Conservation (phyloP, 805 yeast genomes). For the Candida krabiensis region DNA sequence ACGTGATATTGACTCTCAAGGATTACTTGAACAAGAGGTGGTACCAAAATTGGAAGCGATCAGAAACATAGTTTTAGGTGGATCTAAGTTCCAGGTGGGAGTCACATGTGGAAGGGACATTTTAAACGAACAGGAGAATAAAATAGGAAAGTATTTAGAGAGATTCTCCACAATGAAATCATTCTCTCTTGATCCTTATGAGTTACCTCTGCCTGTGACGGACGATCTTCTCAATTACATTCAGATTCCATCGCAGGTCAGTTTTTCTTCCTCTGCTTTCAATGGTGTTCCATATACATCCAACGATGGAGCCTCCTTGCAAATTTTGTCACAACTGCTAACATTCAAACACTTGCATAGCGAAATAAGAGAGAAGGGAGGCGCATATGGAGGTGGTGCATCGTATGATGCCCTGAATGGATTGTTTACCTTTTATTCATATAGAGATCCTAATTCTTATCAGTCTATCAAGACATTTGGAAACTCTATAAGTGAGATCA, state of each 20-base stretch:
- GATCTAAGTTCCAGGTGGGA: slow-evolving; percentile 48
- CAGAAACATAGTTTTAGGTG: slow-evolving; percentile 42
- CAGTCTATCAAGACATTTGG: slow-evolving; percentile 64
- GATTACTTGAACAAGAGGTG: slow-evolving; percentile 50
- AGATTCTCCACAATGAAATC: slow-evolving; percentile 7
- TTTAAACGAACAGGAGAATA: slow-evolving; percentile 36
- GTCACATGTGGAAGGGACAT: slow-evolving; percentile 57
- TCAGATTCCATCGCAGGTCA: slow-evolving; percentile 83
- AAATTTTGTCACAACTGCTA: slow-evolving; percentile 74
- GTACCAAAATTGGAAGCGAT: slow-evolving; percentile 64
- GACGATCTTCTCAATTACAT: slow-evolving; percentile 44
- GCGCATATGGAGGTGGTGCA: slow-evolving; percentile 98
- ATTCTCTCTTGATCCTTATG: slow-evolving; percentile 16
- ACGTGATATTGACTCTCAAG: slow-evolving; percentile 51
- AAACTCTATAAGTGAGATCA: slow-evolving; percentile 49
- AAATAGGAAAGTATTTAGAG: slow-evolving; percentile 34
- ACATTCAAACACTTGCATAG: slow-evolving; percentile 84
- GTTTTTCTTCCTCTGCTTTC: slow-evolving; percentile 70
- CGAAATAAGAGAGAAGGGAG: slow-evolving; percentile 92
- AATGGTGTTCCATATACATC: slow-evolving; percentile 66
- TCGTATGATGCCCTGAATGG: slow-evolving; percentile 81
- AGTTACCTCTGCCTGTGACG: not conserved
- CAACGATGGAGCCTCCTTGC: slow-evolving; percentile 82
- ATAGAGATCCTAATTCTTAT: slow-evolving; percentile 88
- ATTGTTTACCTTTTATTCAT: slow-evolving; percentile 77